Percentiles rank a stretch among this genome's conserved stretches.
Conservation (phyloP, 495 filamentous ascomycete genomes). For the Acidiella bohemica region DNA sequence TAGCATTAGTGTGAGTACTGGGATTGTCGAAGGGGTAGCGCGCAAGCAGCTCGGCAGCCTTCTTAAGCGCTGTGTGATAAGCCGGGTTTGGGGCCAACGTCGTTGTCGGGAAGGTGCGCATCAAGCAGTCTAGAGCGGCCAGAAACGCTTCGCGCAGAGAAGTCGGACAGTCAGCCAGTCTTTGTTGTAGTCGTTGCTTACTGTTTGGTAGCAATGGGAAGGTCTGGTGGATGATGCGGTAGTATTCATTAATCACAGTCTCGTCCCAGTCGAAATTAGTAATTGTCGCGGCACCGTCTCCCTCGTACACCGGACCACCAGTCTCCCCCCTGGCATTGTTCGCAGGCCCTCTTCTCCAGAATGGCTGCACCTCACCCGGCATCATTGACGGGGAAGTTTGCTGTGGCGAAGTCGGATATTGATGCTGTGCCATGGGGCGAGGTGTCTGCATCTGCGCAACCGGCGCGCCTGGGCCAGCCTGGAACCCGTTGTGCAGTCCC, state of each 20-base stretch:
- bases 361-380: conserved; percentile 8
- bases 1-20: conserved; percentile 31
- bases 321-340: conserved; percentile 2
- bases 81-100: conserved; percentile 25
- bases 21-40: conserved; percentile 40
- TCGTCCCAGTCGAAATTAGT: conserved; percentile 18
- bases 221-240: conserved; percentile 49
- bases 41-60: conserved; percentile 37
- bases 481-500: conserved; percentile 3
- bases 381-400: background rate
- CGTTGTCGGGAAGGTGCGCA: conserved; percentile 42
- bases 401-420: background rate
- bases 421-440: background rate
- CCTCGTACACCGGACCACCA: conserved; percentile 6
- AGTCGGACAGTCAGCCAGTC: conserved; percentile 46
- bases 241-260: conserved; percentile 20
- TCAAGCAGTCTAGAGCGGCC: conserved; percentile 48
- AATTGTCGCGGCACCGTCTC: background rate
- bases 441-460: conserved; percentile 3
- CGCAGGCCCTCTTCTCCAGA: conserved; percentile 14
- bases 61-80: conserved; percentile 24
- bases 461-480: conserved; percentile 1
- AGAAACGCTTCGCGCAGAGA: conserved; percentile 58
- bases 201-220: conserved; percentile 61
- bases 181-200: conserved; percentile 46